phyloP scores from a whole-genome alignment of 2,329 filamentous ascomycete species.

The Penicillium olsonii region DNA sequence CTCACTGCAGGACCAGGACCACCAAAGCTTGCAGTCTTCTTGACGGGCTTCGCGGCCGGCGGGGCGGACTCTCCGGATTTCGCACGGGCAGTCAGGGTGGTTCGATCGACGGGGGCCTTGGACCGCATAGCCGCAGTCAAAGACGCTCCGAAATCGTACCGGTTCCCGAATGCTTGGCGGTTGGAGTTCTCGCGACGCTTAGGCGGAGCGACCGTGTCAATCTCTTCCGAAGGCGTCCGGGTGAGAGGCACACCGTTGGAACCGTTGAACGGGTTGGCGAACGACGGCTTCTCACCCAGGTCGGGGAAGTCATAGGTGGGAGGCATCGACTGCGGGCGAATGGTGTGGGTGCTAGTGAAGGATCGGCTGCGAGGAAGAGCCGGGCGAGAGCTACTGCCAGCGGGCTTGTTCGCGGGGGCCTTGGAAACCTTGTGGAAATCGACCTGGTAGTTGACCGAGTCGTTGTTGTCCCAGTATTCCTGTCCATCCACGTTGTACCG shows the following conservation, averaged over 20 bases:
- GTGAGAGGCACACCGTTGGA: conserved; percentile 70
- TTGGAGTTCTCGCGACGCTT: conserved; percentile 49
- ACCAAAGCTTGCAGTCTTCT: conserved; percentile 15
- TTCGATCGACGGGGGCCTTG: conserved; percentile 62
- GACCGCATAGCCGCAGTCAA: conserved; percentile 76
- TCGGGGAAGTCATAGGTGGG: conserved; percentile 71
- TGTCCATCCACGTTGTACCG: conserved; percentile 81
- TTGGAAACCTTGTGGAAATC: conserved; percentile 83
- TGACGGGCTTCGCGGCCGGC: conserved; percentile 8
- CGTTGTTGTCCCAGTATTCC: conserved; percentile 96
- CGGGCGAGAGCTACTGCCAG: conserved; percentile 52
- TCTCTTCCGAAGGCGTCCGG: conserved; percentile 69
- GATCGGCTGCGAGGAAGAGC: conserved; percentile 68
- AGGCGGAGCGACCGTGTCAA: conserved; percentile 61
- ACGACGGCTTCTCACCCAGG: conserved; percentile 55
- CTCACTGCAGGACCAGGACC: conserved; percentile 22
- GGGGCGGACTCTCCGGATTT: conserved; percentile 48
- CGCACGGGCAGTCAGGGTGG: conserved; percentile 58
- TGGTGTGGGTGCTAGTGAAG: conserved; percentile 53
- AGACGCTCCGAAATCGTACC: conserved; percentile 96
- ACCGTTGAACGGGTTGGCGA: conserved; percentile 62
- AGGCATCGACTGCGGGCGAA: conserved; percentile 52
- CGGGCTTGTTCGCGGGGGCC: conserved; percentile 55
- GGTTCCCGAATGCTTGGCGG: conserved; percentile 80
- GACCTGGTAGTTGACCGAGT: conserved; percentile 82